Evolutionary conservation across 2,329 filamentous ascomycete species (phyloP).

Genomic region (Phyllosticta paracitricarpa): DNA sequence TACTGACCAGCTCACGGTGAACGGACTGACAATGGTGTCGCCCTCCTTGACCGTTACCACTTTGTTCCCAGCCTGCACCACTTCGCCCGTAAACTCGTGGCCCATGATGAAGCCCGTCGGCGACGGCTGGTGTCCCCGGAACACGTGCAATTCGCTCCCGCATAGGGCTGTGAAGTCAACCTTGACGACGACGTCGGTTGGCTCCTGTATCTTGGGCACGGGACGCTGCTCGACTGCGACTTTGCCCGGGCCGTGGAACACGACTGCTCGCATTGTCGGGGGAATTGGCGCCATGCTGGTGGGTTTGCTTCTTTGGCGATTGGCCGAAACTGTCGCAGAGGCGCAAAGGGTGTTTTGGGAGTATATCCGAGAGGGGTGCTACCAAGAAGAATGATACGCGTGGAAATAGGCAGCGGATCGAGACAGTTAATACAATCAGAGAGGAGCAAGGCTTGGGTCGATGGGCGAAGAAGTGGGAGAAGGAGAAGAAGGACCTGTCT

Average conservation of each 20-base stretch:
- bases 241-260: conserved; percentile 71
- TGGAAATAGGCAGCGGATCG: too few relatives aligned
- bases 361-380: too few relatives aligned
- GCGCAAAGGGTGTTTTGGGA: too few relatives aligned
- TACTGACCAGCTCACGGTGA: conserved; percentile 45
- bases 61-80: conserved; percentile 55
- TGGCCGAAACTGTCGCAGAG: background rate
- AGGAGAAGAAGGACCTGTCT: too few relatives aligned
- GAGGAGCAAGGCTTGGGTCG: too few relatives aligned
- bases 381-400: too few relatives aligned
- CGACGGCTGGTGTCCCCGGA: conserved; percentile 68
- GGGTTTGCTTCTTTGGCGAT: background rate
- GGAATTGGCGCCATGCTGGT: conserved; percentile 21
- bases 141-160: conserved; percentile 81
- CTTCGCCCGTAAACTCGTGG: conserved; percentile 76
- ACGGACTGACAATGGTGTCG: conserved; percentile 72
- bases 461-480: too few relatives aligned
- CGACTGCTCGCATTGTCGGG: conserved; percentile 68
- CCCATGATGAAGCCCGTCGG: conserved; percentile 59
- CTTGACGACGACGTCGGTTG: conserved; percentile 71
- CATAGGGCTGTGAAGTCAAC: conserved; percentile 77
- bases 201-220: conserved; percentile 61
- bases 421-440: too few relatives aligned
- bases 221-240: conserved; percentile 71
- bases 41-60: conserved; percentile 63